Evolutionary conservation across 129 eudicot species (phyloP).

Genomic region (Artemisia annua): DNA sequence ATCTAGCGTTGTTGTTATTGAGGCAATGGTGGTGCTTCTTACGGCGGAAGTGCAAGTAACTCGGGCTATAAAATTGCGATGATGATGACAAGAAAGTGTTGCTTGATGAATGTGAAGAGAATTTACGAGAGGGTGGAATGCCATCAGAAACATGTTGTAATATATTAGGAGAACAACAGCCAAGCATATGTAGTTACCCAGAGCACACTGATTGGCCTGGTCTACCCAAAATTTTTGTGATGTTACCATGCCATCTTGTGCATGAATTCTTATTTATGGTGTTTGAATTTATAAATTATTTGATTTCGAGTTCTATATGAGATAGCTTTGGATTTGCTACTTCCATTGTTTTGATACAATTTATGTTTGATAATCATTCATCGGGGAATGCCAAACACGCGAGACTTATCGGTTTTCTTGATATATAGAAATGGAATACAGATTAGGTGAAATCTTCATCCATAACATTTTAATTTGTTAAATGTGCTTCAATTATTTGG

Average conservation of each 20-base stretch:
- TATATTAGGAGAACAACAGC: background rate
- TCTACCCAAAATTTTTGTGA: conserved; percentile 12
- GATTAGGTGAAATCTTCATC: background rate
- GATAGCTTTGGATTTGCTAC: too few relatives aligned
- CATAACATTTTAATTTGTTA: too few relatives aligned
- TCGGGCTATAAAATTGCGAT: background rate
- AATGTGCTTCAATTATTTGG: too few relatives aligned
- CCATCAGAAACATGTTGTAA: conserved; percentile 3
- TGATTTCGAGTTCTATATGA: too few relatives aligned
- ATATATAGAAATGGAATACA: too few relatives aligned
- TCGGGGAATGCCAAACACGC: too few relatives aligned
- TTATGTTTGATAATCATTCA: too few relatives aligned
- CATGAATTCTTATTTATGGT: too few relatives aligned
- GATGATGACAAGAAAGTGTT: background rate
- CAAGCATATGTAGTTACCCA: conserved; percentile 16
- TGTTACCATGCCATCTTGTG: conserved; percentile 13
- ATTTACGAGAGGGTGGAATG: conserved; percentile 11
- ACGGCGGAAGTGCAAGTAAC: background rate
- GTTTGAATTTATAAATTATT: too few relatives aligned
- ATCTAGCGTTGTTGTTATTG: background rate
- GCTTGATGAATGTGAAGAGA: background rate
- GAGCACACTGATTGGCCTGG: conserved; percentile 14
- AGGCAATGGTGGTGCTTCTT: conserved; percentile 12
- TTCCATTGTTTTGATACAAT: too few relatives aligned
- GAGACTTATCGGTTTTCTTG: too few relatives aligned